Percentiles rank a stretch among this genome's conserved stretches.
Evolutionary conservation across 2,329 filamentous ascomycete genomes (phyloP).

Genomic region (Penicillium olsonii): DNA sequence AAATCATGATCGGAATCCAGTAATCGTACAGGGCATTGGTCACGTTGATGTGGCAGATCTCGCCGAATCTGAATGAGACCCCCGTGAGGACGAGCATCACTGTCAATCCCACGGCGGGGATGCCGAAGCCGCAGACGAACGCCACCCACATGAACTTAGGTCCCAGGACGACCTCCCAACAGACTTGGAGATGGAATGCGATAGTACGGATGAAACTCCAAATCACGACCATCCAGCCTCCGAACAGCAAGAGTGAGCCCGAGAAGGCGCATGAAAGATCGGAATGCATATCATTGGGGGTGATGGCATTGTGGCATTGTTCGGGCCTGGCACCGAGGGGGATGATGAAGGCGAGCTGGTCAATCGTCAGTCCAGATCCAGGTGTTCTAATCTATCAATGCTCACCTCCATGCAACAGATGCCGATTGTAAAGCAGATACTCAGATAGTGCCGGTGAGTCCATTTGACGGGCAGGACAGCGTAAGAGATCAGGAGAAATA

Average conservation of each 20-base stretch:
- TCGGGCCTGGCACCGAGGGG: slow-evolving; percentile 76
- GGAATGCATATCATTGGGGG: slow-evolving; percentile 87
- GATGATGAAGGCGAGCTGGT: slow-evolving; percentile 82
- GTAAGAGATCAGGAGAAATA: slow-evolving; percentile 80
- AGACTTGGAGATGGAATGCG: slow-evolving; percentile 94
- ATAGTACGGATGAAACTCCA: slow-evolving; percentile 89
- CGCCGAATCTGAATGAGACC: slow-evolving; percentile 90
- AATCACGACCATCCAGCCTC: slow-evolving; percentile 79
- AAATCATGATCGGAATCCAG: slow-evolving; percentile 84
- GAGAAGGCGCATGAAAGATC: slow-evolving; percentile 83
- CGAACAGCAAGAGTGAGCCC: slow-evolving; percentile 80
- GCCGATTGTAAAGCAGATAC: slow-evolving; percentile 77
- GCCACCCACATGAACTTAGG: slow-evolving; percentile 86
- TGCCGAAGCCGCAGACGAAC: slow-evolving; percentile 77
- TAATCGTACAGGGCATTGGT: slow-evolving; percentile 77
- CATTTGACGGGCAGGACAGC: slow-evolving; percentile 78
- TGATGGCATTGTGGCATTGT: slow-evolving; percentile 87
- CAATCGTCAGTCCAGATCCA: slow-evolving; percentile 11
- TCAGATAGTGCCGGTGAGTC: slow-evolving; percentile 90
- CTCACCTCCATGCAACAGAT: slow-evolving; percentile 78
- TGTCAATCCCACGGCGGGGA: slow-evolving; percentile 74
- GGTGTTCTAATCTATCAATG: neutral
- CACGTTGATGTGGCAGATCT: slow-evolving; percentile 93
- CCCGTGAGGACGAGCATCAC: slow-evolving; percentile 81
- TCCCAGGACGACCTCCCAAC: slow-evolving; percentile 91